Evolutionary conservation across 2,329 filamentous ascomycete species (phyloP).

Genomic region (Cyphellophora europaea): DNA sequence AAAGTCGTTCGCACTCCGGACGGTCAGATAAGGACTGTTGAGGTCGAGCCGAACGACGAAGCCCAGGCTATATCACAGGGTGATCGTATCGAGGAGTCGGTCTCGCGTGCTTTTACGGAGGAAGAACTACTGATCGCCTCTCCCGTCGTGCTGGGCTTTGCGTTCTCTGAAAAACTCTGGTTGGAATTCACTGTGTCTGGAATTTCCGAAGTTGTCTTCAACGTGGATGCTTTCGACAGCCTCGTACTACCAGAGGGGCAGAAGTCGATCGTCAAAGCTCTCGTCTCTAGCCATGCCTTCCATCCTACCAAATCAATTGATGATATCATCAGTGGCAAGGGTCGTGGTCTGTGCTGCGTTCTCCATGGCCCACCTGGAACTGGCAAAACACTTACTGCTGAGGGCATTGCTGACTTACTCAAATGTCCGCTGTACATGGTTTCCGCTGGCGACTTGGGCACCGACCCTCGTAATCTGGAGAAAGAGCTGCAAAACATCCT

Average conservation of each 20-base stretch:
- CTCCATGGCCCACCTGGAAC: slow-evolving; percentile 80
- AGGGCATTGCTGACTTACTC: slow-evolving; percentile 75
- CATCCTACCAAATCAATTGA: slow-evolving; percentile 74
- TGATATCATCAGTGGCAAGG: slow-evolving; percentile 74
- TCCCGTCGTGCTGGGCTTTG: slow-evolving; percentile 75
- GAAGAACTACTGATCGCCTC: slow-evolving; percentile 79
- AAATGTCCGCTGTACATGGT: slow-evolving; percentile 77
- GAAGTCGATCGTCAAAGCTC: slow-evolving; percentile 63
- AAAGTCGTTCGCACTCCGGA: slow-evolving; percentile 48
- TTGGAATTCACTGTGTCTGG: slow-evolving; percentile 75
- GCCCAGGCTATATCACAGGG: slow-evolving; percentile 42
- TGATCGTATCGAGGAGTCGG: slow-evolving; percentile 38
- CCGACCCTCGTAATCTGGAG: slow-evolving; percentile 65
- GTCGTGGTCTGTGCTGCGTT: slow-evolving; percentile 72
- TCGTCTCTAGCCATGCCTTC: slow-evolving; percentile 78
- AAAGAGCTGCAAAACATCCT: slow-evolving; percentile 72
- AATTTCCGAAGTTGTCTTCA: slow-evolving; percentile 74
- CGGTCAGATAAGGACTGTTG: slow-evolving; percentile 41
- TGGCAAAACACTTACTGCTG: slow-evolving; percentile 80
- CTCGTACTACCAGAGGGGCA: slow-evolving; percentile 60
- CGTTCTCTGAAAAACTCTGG: slow-evolving; percentile 84
- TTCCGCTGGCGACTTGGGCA: slow-evolving; percentile 72
- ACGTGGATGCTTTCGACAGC: slow-evolving; percentile 71
- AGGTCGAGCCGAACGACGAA: slow-evolving; percentile 47
- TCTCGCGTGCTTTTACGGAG: slow-evolving; percentile 55